A percentile compares a stretch with the other conserved stretches of the same genome.
phyloP scores from a whole-genome alignment of 1,284 basidiomycete species.

The Jaminaea rosea region DNA sequence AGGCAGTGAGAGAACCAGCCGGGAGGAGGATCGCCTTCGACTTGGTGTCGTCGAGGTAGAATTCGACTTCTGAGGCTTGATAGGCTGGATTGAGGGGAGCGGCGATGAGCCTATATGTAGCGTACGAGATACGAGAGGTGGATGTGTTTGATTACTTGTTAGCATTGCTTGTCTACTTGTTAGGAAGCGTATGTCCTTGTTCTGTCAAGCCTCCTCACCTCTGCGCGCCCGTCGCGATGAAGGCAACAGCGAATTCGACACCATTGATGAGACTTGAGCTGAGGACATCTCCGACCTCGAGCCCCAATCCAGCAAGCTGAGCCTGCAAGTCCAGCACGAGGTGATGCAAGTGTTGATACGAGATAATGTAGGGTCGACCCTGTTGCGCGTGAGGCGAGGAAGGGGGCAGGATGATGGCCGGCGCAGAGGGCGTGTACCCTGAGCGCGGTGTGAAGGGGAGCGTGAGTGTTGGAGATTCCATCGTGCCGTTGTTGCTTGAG shows the following conservation, averaged over 20 bases:
- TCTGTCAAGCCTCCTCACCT: slow-evolving; percentile 17
- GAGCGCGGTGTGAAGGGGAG: slow-evolving; percentile 17
- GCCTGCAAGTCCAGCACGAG: slow-evolving; percentile 27
- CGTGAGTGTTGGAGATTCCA: too few relatives aligned
- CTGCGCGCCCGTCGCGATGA: slow-evolving; percentile 45
- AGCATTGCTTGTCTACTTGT: too few relatives aligned
- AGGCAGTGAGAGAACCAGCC: slow-evolving; percentile 24
- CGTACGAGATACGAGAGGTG: neutral
- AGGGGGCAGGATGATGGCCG: slow-evolving; percentile 27
- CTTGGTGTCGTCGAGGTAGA: slow-evolving; percentile 48
- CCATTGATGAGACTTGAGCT: slow-evolving; percentile 47
- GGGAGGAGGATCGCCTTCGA: slow-evolving; percentile 43
- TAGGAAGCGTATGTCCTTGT: neutral
- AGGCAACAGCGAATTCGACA: slow-evolving; percentile 48
- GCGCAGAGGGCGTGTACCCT: slow-evolving; percentile 17
- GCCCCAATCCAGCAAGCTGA: slow-evolving; percentile 26
- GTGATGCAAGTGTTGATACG: slow-evolving; percentile 21
- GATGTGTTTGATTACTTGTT: too few relatives aligned
- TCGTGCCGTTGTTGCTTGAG: too few relatives aligned
- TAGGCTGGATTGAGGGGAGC: slow-evolving; percentile 51
- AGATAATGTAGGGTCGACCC: slow-evolving; percentile 16
- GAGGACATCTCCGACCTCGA: slow-evolving; percentile 26
- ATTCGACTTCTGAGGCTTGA: slow-evolving; percentile 46
- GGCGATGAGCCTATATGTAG: slow-evolving; percentile 41
- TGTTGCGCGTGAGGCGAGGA: slow-evolving; percentile 15